A percentile compares a stretch with the other conserved stretches of the same genome.
Evolutionary conservation across 1,284 basidiomycete species (phyloP).

Genomic region (Fomitiporia mediterranea): DNA sequence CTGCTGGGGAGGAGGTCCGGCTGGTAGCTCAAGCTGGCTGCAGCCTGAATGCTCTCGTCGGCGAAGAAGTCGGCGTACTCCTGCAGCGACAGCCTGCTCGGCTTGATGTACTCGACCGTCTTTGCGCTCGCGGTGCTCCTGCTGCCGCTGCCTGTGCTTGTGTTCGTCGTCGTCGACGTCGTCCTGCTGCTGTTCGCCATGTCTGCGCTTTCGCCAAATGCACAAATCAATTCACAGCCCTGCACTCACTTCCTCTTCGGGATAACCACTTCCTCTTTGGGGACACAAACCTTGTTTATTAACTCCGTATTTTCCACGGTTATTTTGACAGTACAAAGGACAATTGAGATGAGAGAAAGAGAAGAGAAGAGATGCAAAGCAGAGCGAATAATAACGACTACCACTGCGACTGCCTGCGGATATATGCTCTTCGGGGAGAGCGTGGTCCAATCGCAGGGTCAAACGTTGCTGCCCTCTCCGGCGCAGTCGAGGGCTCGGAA

Average conservation of each 20-base stretch:
- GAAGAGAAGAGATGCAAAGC: too few relatives aligned
- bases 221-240: too few relatives aligned
- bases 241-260: too few relatives aligned
- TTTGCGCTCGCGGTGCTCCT: not conserved
- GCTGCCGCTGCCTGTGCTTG: not conserved
- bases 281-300: too few relatives aligned
- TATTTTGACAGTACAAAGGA: too few relatives aligned
- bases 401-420: not conserved
- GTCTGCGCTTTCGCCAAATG: too few relatives aligned
- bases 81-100: slow-evolving; percentile 57
- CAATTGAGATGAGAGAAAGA: not conserved
- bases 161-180: not conserved
- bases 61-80: slow-evolving; percentile 68
- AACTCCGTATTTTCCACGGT: too few relatives aligned
- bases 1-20: slow-evolving; percentile 49
- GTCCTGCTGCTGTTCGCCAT: too few relatives aligned
- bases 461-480: not conserved
- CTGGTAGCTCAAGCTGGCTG: slow-evolving; percentile 40
- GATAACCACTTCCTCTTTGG: too few relatives aligned
- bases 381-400: not conserved
- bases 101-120: slow-evolving; percentile 69
- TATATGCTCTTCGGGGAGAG: not conserved
- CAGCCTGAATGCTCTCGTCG: slow-evolving; percentile 54
- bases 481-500: not conserved
- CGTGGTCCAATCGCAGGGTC: not conserved